Percentiles rank a stretch among this genome's conserved stretches.
Evolutionary conservation across 163 green algal genomes (phyloP).

Genomic region (Prototheca cutis): DNA sequence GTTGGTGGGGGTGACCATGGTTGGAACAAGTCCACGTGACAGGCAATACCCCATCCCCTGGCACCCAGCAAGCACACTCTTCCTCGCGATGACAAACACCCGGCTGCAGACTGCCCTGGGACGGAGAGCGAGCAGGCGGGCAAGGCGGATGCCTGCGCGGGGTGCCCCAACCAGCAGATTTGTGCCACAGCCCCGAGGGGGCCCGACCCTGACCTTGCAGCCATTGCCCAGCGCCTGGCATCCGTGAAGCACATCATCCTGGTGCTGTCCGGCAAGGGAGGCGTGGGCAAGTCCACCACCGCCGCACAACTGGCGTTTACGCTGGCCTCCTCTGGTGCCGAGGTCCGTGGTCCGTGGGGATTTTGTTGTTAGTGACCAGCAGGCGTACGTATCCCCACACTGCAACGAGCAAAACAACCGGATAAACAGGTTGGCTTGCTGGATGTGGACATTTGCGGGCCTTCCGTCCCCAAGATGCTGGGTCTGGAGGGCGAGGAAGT

Average conservation of each 20-base stretch:
- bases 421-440: constrained; percentile 91
- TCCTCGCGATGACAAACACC: neutral
- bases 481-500: constrained; percentile 86
- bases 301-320: constrained; percentile 84
- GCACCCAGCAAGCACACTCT: too few relatives aligned
- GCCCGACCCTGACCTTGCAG: constrained; percentile 71
- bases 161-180: constrained; percentile 86
- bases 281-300: constrained; percentile 74
- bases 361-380: too few relatives aligned
- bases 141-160: constrained; percentile 65
- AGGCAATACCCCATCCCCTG: too few relatives aligned
- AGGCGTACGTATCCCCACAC: too few relatives aligned
- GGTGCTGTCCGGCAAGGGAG: constrained; percentile 95
- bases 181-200: constrained; percentile 80
- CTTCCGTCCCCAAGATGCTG: constrained; percentile 87
- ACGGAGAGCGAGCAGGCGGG: constrained; percentile 66
- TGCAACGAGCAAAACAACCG: too few relatives aligned
- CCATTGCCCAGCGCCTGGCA: constrained; percentile 66
- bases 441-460: constrained; percentile 97
- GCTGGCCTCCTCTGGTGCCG: constrained; percentile 57
- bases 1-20: too few relatives aligned
- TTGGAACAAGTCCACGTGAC: too few relatives aligned
- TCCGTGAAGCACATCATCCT: constrained; percentile 82
- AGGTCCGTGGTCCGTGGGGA: too few relatives aligned
- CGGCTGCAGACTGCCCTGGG: constrained; percentile 64